Conservation (phyloP, 345 rosid genomes). For the Isatis tinctoria region DNA sequence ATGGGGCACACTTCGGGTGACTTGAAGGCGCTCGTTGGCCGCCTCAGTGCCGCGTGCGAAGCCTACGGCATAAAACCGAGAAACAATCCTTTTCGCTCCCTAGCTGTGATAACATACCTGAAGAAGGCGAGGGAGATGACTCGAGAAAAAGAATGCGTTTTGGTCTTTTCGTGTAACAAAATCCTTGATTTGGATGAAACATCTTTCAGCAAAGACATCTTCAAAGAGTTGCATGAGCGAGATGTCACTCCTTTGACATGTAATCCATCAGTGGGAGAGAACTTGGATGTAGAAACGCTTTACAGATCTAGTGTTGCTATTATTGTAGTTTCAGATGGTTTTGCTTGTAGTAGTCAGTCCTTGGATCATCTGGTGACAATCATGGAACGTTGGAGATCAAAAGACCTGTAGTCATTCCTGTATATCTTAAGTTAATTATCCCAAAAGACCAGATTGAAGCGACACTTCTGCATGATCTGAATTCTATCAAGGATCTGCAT, state of each 20-base stretch:
- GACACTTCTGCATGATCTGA: no score
- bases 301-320: constrained; percentile 14
- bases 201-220: neutral
- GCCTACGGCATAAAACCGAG: accelerated
- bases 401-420: neutral
- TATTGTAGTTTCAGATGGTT: constrained; percentile 5
- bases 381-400: constrained; percentile 2
- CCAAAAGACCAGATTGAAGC: no score
- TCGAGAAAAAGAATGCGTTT: neutral
- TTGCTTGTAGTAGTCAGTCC: neutral
- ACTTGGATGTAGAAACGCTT: neutral
- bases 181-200: constrained; percentile 8
- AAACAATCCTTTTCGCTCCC: neutral
- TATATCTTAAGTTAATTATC: constrained; percentile 21
- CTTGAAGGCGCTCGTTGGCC: neutral
- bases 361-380: neutral
- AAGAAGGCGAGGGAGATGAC: neutral
- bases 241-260: constrained; percentile 12
- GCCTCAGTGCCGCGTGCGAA: neutral
- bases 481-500: no score
- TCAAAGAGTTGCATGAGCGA: neutral
- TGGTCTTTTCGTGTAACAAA: neutral
- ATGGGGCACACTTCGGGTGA: neutral
- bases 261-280: neutral
- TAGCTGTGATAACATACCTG: neutral